Evolutionary conservation across 1,284 basidiomycete genomes (phyloP).

Genomic region (Cryptococcus jaspeensis): DNA sequence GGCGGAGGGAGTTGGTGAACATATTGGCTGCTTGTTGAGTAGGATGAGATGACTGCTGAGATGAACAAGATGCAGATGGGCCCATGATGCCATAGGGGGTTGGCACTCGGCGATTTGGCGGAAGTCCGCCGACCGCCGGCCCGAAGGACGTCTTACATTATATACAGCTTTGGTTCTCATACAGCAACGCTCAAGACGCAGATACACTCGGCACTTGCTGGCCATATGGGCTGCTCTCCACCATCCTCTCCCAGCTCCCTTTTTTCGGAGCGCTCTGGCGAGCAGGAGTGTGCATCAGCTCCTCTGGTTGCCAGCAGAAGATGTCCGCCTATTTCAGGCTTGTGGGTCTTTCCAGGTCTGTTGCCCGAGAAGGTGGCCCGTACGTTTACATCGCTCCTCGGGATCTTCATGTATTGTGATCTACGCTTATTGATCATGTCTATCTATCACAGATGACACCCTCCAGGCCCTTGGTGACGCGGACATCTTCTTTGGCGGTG

Average conservation of each 20-base stretch:
- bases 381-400: constrained; percentile 13
- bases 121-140: too few species aligned
- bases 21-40: constrained; percentile 22
- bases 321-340: constrained; percentile 28
- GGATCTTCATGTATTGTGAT: not conserved
- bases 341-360: constrained; percentile 31
- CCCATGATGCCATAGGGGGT: too few species aligned
- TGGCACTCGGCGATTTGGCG: too few species aligned
- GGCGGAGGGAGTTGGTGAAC: constrained; percentile 44
- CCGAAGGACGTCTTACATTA: too few species aligned
- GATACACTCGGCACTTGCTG: too few species aligned
- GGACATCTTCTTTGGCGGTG: constrained; percentile 43
- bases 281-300: not conserved
- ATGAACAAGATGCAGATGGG: too few species aligned
- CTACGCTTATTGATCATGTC: not conserved
- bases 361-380: constrained; percentile 20
- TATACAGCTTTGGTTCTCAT: too few species aligned
- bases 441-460: constrained; percentile 14
- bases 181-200: too few species aligned
- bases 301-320: constrained; percentile 6
- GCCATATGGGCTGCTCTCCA: not conserved
- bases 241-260: constrained; percentile 17
- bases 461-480: constrained; percentile 28
- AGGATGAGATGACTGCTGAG: not conserved
- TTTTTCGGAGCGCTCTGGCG: constrained; percentile 10